Evolutionary conservation across 2,329 filamentous ascomycete genomes (phyloP), one percentile per base, ranked within the genome.

Genomic region (Neofusicoccum ribis): DNA sequence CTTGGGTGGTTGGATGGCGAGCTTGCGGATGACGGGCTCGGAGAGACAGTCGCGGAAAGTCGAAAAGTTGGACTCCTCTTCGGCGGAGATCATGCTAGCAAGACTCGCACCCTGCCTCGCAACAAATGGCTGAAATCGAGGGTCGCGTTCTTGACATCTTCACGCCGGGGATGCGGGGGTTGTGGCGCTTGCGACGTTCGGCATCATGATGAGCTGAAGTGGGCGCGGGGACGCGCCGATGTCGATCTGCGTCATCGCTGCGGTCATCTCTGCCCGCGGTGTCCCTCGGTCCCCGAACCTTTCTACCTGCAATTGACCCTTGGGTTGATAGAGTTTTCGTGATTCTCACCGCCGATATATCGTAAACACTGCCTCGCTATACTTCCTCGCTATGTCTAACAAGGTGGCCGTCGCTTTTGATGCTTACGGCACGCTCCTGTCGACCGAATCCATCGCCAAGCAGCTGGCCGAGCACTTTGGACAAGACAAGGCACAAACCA

Each of bases 1-100:
- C 61, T 77, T 79, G 63, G 78, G 76, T 64, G 80, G 77, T 67
- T 80, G 82, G 65, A 69, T 73, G 4, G 84, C 78, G 12, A 88
- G 84, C 66, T 84, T 86, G 58, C 87, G 85, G 61, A 94, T 85
- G 12, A 95, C 81, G 0, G 87, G 83, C 15, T 86, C 86, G 8
- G 91, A 90, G 67, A 95, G 80, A 72, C 86, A 91, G 71, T 95
- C 92, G 63, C 89, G 84, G 76, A 95, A 93, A 52, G 87, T 80
- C 61, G 88, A 85, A 74, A 87, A 89, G 71, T 91, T 91, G 44
- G 73, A 46, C 39, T 44, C 47, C 31, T 63, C 61, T 3, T 63
- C 49, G 17, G 31, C 23, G 49, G 49, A 49, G 14, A 63, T 63
- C 61, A 63, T 63, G 39, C 20, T 47, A 43, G 36, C 56, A 36